Evolutionary conservation across 139 green algal genomes (phyloP), one percentile per base, ranked within the genome.

Genomic region (Monoraphidium neglectum): DNA sequence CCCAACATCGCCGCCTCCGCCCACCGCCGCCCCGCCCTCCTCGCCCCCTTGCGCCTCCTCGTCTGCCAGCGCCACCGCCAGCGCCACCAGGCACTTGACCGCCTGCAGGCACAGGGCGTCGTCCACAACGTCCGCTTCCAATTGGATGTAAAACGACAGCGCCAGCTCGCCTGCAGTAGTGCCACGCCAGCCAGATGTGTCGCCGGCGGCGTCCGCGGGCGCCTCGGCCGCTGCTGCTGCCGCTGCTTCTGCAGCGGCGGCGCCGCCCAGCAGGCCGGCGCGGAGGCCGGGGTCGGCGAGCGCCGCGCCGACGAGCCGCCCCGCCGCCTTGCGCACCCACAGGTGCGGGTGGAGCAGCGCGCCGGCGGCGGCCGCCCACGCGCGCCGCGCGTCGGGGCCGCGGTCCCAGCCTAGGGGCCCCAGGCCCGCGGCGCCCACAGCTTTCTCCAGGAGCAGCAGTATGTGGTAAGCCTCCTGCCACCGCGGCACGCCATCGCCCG

Each of bases 391-490:
- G 4, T 5, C 26, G 26, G 24, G 28, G n/a, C 70, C 61, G 49
- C 73, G 53, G 40, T 68, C 33, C 82, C 72, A 82, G 18, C 51
- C 54, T 16, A 78, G 63, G 0, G 28, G 33, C 1, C 46, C 60
- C 32, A 69, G 73, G 18, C 33, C 24, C 2, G 59, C 57, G 26
- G 26, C 32, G 43, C 66, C 63, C 62, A 64, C 47, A 47, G 91
- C 59, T 81, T 92, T 93, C 70, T 98, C 91, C 63, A 97, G 60
- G 62, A 95, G 71, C 32, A 93, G 57, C 62, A 97, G 79, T 32
- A 65, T 62, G 68, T 90, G 90, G 74, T 98, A 97, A 2, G 84
- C 86, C 78, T 94, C 91, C 60, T 95, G 93, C 93, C 92, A 97
- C 8, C 83, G 36, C 10, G 64, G 64, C 16, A 80, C 81, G 46